These are phyloP conservation scores for sorghum (Sorghum bicolor) DNA, from an alignment of 176 grass and related monocot genomes.

Conservation along the genomic window DNA sequence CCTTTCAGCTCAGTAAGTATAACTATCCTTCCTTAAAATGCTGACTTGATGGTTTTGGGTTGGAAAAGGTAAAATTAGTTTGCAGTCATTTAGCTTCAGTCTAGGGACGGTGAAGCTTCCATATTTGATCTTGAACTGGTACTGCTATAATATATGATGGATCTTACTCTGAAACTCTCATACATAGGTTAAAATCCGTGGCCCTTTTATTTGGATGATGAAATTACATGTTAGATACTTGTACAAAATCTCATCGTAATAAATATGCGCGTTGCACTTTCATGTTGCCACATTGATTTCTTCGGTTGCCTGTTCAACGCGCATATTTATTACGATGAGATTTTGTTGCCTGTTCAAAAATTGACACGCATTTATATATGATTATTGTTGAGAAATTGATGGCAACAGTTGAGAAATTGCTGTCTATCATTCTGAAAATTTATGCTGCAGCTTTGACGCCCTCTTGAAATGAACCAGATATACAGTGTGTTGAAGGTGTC, in stretches of 20 bases:
- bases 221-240: neutral
- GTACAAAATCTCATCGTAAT: neutral
- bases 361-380: neutral
- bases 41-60: neutral
- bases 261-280: neutral
- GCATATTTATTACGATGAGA: too few relatives aligned
- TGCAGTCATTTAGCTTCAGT: neutral
- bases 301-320: neutral
- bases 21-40: constrained; percentile 3
- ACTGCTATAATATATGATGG: neutral
- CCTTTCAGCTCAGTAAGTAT: constrained; percentile 51
- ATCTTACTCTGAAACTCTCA: constrained; percentile 1
- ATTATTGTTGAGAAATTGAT: constrained; percentile 5
- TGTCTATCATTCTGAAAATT: constrained; percentile 5
- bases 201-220: neutral
- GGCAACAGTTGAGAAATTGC: neutral
- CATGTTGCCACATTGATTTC: neutral
- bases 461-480: constrained; percentile 59
- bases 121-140: neutral
- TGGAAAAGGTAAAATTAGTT: neutral
- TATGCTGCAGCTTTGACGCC: constrained; percentile 25
- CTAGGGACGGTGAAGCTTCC: neutral
- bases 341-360: too few relatives aligned
- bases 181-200: neutral
- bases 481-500: constrained; percentile 71